A percentile compares a stretch with the other conserved stretches of the same genome.
These are phyloP conservation scores for Fusarium proliferatum DNA, from an alignment of 2,329 filamentous ascomycete genomes.

Conservation along the genomic window DNA sequence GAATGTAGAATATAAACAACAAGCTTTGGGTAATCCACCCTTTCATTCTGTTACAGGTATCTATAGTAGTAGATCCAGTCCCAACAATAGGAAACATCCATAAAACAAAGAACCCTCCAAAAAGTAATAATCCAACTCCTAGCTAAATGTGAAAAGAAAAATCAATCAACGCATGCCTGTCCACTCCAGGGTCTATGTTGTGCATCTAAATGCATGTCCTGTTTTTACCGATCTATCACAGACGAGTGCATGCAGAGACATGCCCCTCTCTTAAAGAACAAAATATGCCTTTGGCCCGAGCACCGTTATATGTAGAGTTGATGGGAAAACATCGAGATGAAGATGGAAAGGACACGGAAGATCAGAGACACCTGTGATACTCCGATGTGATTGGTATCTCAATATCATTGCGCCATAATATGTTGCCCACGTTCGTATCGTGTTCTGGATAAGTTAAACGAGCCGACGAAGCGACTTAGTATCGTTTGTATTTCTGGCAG, in stretches of 20 bases:
- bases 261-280: slow-evolving; percentile 33
- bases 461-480: slow-evolving; percentile 43
- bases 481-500: slow-evolving; percentile 61
- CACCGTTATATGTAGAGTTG: slow-evolving; percentile 28
- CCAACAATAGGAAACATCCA: neutral
- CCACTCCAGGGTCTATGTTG: slow-evolving; percentile 36
- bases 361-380: slow-evolving; percentile 7
- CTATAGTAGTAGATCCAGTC: slow-evolving; percentile 27
- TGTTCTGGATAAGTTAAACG: neutral
- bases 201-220: slow-evolving; percentile 31
- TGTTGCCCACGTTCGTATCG: slow-evolving; percentile 16
- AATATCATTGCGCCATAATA: slow-evolving; percentile 25
- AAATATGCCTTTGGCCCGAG: slow-evolving; percentile 14
- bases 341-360: slow-evolving; percentile 6
- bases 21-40: neutral
- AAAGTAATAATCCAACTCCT: slow-evolving; percentile 30
- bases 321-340: slow-evolving; percentile 10
- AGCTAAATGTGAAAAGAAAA: slow-evolving; percentile 3
- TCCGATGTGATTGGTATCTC: slow-evolving; percentile 11
- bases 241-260: slow-evolving; percentile 13
- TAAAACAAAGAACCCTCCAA: neutral
- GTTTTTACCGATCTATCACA: slow-evolving; percentile 42
- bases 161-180: neutral
- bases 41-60: slow-evolving; percentile 40
- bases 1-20: neutral